A percentile compares a stretch with the other conserved stretches of the same genome.
These are phyloP conservation scores for Thermomucor indicae-seudaticae DNA, from an alignment of 371 early-diverging fungal species.

Conservation along the genomic window DNA sequence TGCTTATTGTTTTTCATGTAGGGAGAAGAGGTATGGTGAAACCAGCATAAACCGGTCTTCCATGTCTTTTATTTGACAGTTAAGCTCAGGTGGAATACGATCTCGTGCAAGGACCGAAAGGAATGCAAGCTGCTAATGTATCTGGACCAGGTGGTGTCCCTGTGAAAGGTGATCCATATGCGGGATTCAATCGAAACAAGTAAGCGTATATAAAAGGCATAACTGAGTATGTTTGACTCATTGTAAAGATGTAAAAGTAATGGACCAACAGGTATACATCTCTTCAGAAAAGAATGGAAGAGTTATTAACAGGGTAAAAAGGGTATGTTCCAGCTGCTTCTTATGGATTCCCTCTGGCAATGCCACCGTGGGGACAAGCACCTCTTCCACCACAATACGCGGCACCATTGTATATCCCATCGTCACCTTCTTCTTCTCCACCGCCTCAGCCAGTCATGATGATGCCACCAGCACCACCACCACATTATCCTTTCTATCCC, in stretches of 20 bases:
- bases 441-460: background rate
- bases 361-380: background rate
- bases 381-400: background rate
- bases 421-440: constrained; percentile 6
- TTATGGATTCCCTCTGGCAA: background rate
- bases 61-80: background rate
- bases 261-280: no score
- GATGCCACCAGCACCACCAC: constrained; percentile 3
- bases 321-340: background rate
- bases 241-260: no score
- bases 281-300: no score
- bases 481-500: no score
- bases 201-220: constrained; percentile 2
- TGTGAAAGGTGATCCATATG: constrained; percentile 70
- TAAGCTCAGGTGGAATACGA: constrained; percentile 74
- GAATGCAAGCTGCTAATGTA: constrained; percentile 80
- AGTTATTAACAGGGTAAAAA: no score
- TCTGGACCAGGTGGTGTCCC: constrained; percentile 70
- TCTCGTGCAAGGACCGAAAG: constrained; percentile 75
- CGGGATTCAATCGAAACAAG: constrained; percentile 2
- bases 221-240: no score
- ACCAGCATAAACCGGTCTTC: background rate
- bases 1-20: constrained; percentile 8
- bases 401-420: background rate
- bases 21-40: constrained; percentile 43